Conservation (phyloP, 2,329 filamentous ascomycete genomes). For the Trichothecium sympodiale region DNA sequence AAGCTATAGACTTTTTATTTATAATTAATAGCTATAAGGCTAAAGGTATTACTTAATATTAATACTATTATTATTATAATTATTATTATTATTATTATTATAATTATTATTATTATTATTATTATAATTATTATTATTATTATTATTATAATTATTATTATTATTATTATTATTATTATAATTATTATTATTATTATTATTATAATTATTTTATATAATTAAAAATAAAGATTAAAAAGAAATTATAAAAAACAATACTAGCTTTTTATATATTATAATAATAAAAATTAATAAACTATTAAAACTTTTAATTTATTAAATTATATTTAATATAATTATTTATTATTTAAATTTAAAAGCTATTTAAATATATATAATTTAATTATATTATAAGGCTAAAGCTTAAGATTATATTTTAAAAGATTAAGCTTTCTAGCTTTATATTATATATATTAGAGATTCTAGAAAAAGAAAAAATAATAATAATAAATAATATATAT, state of each 20-base stretch:
- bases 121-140: background rate
- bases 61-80: background rate
- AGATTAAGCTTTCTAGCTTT: too few species aligned
- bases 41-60: too few species aligned
- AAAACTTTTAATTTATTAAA: background rate
- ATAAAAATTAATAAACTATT: slow-evolving; percentile 2
- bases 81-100: background rate
- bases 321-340: background rate
- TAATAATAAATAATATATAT: background rate
- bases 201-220: slow-evolving; percentile 4
- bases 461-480: background rate
- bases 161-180: slow-evolving; percentile 6
- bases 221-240: slow-evolving; percentile 3
- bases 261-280: too few species aligned
- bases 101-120: background rate
- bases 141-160: background rate
- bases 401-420: background rate
- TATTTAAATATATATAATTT: background rate
- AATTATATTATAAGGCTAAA: slow-evolving; percentile 2
- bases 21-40: too few species aligned
- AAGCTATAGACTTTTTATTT: too few species aligned
- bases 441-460: too few species aligned
- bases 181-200: slow-evolving; percentile 5
- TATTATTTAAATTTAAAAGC: background rate
- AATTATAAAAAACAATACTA: background rate